Base-by-base conservation (phyloP, 139 green algal species). In the Prasinococcaceae sp. region DNA sequence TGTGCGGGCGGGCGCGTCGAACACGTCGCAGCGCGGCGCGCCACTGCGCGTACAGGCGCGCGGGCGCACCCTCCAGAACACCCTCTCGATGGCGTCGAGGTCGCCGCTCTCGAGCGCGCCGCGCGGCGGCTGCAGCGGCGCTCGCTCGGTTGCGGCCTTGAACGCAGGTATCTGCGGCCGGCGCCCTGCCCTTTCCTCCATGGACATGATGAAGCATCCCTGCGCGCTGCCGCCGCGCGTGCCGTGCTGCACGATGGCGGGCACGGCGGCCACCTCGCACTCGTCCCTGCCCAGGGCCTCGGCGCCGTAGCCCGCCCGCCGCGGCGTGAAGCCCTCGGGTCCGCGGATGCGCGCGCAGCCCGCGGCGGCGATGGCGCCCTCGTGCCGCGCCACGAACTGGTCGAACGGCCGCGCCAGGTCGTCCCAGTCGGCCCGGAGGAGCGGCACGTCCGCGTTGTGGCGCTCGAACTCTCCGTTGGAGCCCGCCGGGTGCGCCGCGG, bases 311-410 rank as follows among this genome's bases (percentile, higher is more conserved):
- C 73, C 68, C 2, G 26, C 41, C n/a, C 43, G 49, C 3, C 82
- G 56, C 24, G 82, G 80, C 6, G 25, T 70, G 82, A 78, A 89
- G 3, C 57, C 68, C 14, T 48, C 33, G 6, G 81, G 80, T 3
- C 66, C 62, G 5, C 84, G 56, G 16, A 90, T 85, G 24, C 77
- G 80, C 28, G 51, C 60, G 4, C 85, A 68, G 0, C 80, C 81
- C 1, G 59, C 60, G 3, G 60, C 3, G 4, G 47, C 55, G 8
- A 74, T 64, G 6, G 64, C 45, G 1, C 24, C 33, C 58, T 90
- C 81, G 40, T 78, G 58, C 16, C 41, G 57, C 25, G 71, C 60
- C 17, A 87, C 69, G 50, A 70, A 87, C 0, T 58, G 36, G 30
- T 82, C 79, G 24, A 80, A 79, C 4, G 47, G 48, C 3, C 38